Evolutionary conservation across 1,284 basidiomycete genomes (phyloP), one percentile per base, ranked within the genome.

Genomic region (Sanguinoderma infundibulare): DNA sequence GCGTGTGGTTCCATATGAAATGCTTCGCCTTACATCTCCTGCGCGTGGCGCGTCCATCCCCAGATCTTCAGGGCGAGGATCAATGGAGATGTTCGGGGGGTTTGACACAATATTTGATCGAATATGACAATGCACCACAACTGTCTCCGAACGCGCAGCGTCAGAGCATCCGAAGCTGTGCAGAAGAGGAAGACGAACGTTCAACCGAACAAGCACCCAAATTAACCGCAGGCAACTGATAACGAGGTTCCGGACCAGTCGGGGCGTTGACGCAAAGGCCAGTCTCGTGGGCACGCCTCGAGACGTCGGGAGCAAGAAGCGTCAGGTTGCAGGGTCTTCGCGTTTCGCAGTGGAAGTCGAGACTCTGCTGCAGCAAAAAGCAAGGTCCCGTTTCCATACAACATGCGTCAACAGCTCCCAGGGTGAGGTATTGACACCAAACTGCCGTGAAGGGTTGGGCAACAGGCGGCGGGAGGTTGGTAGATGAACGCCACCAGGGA

Each of bases 141-240:
- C n/a, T n/a, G n/a, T n/a, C n/a, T n/a, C 28, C 44, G 28, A 44
- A 44, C 17, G 36, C 53, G 47, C 26, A 50, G n/a, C 26, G n/a
- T n/a, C n/a, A n/a, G 32, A n/a, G 35, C 54, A 50, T 44, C 38
- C 30, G 53, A 44, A 47, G 50, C 50, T 60, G 49, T 56, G 54
- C 55, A 56, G 47, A 56, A 56, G 32, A 26, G 20, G 26, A 20
- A 34, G 26, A 32, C 34, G 40, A 44, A 46, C 39, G 34, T 17
- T 24, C 53, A 54, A 28, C 52, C 58, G 58, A 54, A 54, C 26
- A 59, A 59, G 52, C 53, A 59, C 57, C 32, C 46, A 39, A 30
- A 44, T 42, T 59, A 49, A 24, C 46, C 52, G 36, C 52, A 59
- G 42, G 22, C 32, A 34, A 24, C 28, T 34, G 40, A 53, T 38